Percentiles rank a stretch among this genome's conserved stretches.
phyloP scores from a whole-genome alignment of 108 stramenopile genomes.

The Chaetoceros tenuissimus region DNA sequence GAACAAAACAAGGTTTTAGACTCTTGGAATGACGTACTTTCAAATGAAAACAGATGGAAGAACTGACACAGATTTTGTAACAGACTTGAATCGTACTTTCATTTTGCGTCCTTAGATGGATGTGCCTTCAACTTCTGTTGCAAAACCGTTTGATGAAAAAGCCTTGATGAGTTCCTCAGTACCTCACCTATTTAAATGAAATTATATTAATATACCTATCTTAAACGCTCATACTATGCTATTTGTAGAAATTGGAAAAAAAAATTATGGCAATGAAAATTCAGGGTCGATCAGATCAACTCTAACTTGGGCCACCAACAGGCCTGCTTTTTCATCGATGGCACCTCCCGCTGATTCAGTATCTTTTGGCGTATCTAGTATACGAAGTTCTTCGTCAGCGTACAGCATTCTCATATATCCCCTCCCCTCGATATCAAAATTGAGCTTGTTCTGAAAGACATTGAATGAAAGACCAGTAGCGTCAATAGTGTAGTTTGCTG shows the following conservation, averaged over 20 bases:
- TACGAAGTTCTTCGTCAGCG: not conserved
- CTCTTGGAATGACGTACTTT: not conserved
- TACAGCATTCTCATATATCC: not conserved
- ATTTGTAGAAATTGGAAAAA: too few relatives aligned
- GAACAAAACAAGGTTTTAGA: too few relatives aligned
- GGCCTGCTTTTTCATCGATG: not conserved
- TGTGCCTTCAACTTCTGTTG: too few relatives aligned
- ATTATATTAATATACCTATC: too few relatives aligned
- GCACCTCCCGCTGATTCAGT: not conserved
- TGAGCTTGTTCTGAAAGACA: not conserved
- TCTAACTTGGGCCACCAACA: not conserved
- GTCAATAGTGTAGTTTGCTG: not conserved
- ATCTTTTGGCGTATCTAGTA: not conserved
- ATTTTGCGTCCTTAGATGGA: not conserved
- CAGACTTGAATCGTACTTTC: not conserved
- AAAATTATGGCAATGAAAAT: not conserved
- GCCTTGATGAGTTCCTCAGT: too few relatives aligned
- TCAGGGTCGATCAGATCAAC: not conserved
- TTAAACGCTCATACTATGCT: too few relatives aligned
- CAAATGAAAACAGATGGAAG: not conserved
- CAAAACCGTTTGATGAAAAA: too few relatives aligned
- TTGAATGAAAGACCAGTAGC: not conserved
- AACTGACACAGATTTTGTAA: not conserved
- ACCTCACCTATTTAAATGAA: too few relatives aligned
- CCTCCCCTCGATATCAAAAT: not conserved